Conservation (phyloP, 75 land plant genomes). For the Azolla pinnata region DNA sequence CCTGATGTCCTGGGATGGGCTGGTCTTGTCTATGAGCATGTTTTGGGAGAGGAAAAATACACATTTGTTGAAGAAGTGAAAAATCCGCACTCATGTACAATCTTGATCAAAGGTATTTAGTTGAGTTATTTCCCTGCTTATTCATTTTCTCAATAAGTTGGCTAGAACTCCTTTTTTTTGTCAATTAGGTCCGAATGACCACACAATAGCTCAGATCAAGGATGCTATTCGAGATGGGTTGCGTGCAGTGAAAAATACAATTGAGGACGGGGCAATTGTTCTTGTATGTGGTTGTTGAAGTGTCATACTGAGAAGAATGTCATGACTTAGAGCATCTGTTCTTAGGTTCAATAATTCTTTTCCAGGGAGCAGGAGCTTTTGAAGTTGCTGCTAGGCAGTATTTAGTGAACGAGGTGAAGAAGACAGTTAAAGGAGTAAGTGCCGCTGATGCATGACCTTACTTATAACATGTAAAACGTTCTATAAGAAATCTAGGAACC, state of each 20-base stretch:
- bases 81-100: constrained; percentile 92
- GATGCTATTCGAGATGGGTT: constrained; percentile 98
- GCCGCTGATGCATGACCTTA: no score
- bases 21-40: constrained; percentile 94
- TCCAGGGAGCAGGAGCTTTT: constrained; percentile 96
- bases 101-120: constrained; percentile 66
- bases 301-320: no score
- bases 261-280: constrained; percentile 90
- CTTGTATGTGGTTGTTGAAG: constrained; percentile 28
- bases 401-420: constrained; percentile 74
- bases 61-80: constrained; percentile 96
- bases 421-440: constrained; percentile 94
- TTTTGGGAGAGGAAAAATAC: constrained; percentile 95
- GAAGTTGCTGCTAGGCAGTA: constrained; percentile 97
- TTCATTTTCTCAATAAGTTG: no score
- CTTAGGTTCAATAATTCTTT: constrained; percentile 2
- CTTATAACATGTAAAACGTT: not conserved
- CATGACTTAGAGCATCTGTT: no score
- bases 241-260: constrained; percentile 84
- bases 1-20: constrained; percentile 91
- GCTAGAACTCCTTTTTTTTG: constrained; percentile 2
- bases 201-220: constrained; percentile 99
- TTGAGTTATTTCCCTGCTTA: not conserved
- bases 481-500: not conserved
- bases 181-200: constrained; percentile 86